Base-by-base conservation (phyloP, 768 basidiomycete species). In the Galerina sulciceps region DNA sequence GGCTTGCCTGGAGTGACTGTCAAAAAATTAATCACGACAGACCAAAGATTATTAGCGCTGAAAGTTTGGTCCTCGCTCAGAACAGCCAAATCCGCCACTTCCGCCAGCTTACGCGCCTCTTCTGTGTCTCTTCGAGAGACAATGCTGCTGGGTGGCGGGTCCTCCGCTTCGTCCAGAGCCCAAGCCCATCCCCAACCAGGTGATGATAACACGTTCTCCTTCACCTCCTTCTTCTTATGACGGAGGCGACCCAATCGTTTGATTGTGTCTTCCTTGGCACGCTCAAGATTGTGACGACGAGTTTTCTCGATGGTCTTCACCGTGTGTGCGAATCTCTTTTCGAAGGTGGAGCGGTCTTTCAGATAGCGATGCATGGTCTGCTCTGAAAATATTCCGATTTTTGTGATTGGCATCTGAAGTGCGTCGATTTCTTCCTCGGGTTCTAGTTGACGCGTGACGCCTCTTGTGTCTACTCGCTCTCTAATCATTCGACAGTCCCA, bases 111-210 rank as follows among this genome's bases (percentile, higher is more conserved):
- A 22, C 86, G 77, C 10, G 92, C 93, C 74, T 94, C 92, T 38
- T 79, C 78, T 5, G 93, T 96, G 66, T 99, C 96, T 53, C 94
- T 75, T 56, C 95, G 78, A n/a, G 91, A 87, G 34, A 92, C 91
- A 64, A 98, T 93, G 53, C 94, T 95, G 65, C 90, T 92, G 2
- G 96, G 91, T 4, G 96, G 96, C 3, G 96, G 96, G 17, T 81
- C 79, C 74, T 97, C 95, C 50, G 84, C 77, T 14, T 79, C 85
- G 60, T 93, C 89, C 56, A 94, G 72, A 6, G 89, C 93, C 94
- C 91, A 98, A 17, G 88, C 86, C 88, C 92, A 94, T 26, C 80
- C 83, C 88, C 88, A 91, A 61, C 81, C 85, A 26, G 82, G 79
- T 6, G 77, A 78, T 41, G 76, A 75, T 53, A 73, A 68, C 40